Evolutionary conservation across 169 alveolate species (phyloP).

Genomic region (Plasmodium inui): DNA sequence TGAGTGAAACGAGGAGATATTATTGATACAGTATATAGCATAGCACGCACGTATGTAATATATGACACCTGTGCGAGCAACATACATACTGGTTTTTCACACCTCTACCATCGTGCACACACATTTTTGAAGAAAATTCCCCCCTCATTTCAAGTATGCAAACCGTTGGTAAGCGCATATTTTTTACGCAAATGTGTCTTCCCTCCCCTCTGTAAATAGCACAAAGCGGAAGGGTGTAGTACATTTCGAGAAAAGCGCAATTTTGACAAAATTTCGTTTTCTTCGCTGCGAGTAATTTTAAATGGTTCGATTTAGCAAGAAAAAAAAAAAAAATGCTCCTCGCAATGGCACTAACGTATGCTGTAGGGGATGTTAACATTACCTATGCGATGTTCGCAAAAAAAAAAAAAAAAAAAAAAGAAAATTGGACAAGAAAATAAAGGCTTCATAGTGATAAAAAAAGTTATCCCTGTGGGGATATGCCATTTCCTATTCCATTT

Average conservation of each 20-base stretch:
- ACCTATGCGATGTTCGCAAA: background rate
- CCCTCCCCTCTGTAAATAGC: background rate
- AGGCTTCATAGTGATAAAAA: background rate
- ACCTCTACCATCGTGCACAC: slow-evolving; percentile 1
- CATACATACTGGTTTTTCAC: background rate
- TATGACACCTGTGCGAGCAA: background rate
- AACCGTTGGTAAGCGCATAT: background rate
- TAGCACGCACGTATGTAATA: background rate
- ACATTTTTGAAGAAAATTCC: background rate
- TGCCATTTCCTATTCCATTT: background rate
- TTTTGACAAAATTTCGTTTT: background rate
- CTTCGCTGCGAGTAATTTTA: background rate
- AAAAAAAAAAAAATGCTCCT: background rate
- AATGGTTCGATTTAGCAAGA: background rate
- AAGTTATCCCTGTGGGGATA: background rate
- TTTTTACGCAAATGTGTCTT: background rate
- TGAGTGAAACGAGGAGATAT: background rate
- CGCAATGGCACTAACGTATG: background rate
- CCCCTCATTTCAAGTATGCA: background rate
- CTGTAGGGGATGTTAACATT: background rate
- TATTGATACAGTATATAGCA: background rate
- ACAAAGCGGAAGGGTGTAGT: background rate
- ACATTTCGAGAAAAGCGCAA: background rate
- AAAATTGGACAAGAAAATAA: slow-evolving; percentile 1
- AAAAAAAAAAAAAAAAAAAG: slow-evolving; percentile 1